These are phyloP conservation scores for Candida loeiensis DNA, from an alignment of 805 yeast genomes.

Conservation along the genomic window DNA sequence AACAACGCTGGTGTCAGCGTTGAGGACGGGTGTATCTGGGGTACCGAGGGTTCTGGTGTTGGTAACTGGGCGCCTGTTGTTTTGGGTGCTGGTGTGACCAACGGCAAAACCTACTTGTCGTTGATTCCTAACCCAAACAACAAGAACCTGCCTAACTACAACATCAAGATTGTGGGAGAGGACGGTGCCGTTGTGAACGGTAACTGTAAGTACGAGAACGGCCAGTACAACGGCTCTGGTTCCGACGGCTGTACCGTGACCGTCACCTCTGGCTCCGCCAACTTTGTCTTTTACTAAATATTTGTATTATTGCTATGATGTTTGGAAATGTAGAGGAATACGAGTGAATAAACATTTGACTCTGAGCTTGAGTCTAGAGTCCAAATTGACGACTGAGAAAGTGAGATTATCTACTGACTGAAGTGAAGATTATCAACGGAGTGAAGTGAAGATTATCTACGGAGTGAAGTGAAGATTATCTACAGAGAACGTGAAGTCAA, in stretches of 20 bases:
- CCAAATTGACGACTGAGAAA: no score
- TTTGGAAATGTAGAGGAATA: background rate
- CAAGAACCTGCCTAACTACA: constrained; percentile 39
- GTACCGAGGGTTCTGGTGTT: constrained; percentile 51
- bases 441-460: no score
- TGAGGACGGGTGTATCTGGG: constrained; percentile 73
- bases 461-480: no score
- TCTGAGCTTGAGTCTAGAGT: no score
- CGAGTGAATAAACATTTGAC: background rate
- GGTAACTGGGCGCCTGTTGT: constrained; percentile 83
- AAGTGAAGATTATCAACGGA: no score
- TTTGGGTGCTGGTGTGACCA: constrained; percentile 69
- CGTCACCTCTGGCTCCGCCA: constrained; percentile 56
- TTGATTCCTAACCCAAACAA: constrained; percentile 79
- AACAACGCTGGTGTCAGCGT: constrained; percentile 71
- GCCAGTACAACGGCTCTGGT: constrained; percentile 48
- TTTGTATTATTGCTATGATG: constrained; percentile 1
- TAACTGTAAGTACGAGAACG: constrained; percentile 41
- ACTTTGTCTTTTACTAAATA: constrained; percentile 51
- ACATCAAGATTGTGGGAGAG: constrained; percentile 43
- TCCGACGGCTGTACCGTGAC: constrained; percentile 79
- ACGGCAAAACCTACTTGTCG: constrained; percentile 62
- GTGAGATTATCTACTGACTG: no score
- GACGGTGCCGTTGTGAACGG: constrained; percentile 38
- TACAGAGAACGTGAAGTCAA: no score